Conservation (phyloP, 805 yeast species). For the Metschnikowia bowlesiae region DNA sequence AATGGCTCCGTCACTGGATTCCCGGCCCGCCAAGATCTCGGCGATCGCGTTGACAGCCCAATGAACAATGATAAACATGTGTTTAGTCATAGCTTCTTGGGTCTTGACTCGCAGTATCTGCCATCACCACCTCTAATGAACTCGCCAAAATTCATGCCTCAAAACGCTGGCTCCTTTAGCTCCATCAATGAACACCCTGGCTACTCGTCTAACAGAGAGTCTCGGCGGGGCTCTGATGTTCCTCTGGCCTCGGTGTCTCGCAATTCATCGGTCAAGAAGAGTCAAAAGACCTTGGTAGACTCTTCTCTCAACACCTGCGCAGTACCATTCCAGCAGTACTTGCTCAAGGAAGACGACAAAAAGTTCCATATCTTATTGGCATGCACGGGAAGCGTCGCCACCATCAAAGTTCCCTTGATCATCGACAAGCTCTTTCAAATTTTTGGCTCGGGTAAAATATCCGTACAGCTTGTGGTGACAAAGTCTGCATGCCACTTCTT, state of each 20-base stretch:
- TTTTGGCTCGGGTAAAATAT: constrained; percentile 63
- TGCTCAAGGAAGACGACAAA: constrained; percentile 67
- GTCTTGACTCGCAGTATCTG: constrained; percentile 7
- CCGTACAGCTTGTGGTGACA: constrained; percentile 82
- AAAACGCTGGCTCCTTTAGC: neutral
- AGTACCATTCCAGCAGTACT: constrained; percentile 69
- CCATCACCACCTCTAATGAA: constrained; percentile 11
- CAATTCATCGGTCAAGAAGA: constrained; percentile 22
- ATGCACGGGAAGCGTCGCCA: constrained; percentile 95
- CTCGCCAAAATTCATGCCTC: constrained; percentile 1
- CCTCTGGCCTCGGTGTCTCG: constrained; percentile 8
- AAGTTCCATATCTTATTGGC: constrained; percentile 86
- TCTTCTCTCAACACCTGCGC: constrained; percentile 54
- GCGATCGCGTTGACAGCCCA: constrained; percentile 9
- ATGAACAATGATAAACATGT: constrained; percentile 2
- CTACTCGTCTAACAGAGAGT: constrained; percentile 5
- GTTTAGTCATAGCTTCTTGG: neutral
- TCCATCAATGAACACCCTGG: neutral
- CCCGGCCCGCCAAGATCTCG: constrained; percentile 4
- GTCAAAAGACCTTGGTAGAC: constrained; percentile 51
- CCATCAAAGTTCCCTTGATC: constrained; percentile 86
- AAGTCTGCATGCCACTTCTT: constrained; percentile 71
- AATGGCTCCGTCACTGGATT: constrained; percentile 10
- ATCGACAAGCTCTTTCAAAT: constrained; percentile 81
- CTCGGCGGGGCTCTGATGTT: constrained; percentile 14